Percentiles rank a stretch among this genome's conserved stretches.
These are phyloP conservation scores for Boletus subluridellus DNA, from an alignment of 1,284 basidiomycete species.

Conservation along the genomic window DNA sequence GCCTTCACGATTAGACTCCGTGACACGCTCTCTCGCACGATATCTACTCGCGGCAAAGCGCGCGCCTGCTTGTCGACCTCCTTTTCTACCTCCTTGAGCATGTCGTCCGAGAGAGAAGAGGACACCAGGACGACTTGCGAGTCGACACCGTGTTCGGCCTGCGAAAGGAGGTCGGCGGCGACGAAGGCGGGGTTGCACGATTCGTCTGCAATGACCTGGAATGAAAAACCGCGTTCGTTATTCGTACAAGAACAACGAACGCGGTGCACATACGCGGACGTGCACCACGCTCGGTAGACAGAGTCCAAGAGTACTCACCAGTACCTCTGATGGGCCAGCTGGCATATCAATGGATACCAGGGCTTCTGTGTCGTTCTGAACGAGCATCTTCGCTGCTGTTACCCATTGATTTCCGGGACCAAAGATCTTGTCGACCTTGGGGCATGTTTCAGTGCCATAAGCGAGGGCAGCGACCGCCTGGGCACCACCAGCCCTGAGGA, in stretches of 20 bases:
- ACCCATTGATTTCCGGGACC: constrained; percentile 99
- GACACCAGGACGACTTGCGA: constrained; percentile 95
- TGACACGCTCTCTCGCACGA: constrained; percentile 86
- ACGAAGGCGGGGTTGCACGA: constrained; percentile 87
- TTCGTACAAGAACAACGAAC: constrained; percentile 39
- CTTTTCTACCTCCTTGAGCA: constrained; percentile 72
- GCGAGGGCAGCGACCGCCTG: constrained; percentile 98
- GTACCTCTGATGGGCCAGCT: constrained; percentile 94
- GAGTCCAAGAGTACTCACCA: constrained; percentile 55
- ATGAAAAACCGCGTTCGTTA: constrained; percentile 34
- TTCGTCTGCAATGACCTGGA: constrained; percentile 87
- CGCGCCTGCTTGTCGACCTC: constrained; percentile 89
- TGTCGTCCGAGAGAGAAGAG: constrained; percentile 62
- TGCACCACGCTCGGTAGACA: constrained; percentile 16
- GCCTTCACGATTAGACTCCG: constrained; percentile 90
- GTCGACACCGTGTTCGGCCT: constrained; percentile 97
- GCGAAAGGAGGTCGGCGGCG: constrained; percentile 93
- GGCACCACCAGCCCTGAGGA: constrained; percentile 92
- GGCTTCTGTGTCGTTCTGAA: constrained; percentile 98
- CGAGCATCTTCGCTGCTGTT: constrained; percentile 98
- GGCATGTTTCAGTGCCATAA: constrained; percentile 91
- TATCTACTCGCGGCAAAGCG: constrained; percentile 84
- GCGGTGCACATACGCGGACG: constrained; percentile 25
- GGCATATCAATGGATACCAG: constrained; percentile 99
- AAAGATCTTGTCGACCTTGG: constrained; percentile 99